Conservation (phyloP, 441 rosid species). For the Pelargonium citronellum region DNA sequence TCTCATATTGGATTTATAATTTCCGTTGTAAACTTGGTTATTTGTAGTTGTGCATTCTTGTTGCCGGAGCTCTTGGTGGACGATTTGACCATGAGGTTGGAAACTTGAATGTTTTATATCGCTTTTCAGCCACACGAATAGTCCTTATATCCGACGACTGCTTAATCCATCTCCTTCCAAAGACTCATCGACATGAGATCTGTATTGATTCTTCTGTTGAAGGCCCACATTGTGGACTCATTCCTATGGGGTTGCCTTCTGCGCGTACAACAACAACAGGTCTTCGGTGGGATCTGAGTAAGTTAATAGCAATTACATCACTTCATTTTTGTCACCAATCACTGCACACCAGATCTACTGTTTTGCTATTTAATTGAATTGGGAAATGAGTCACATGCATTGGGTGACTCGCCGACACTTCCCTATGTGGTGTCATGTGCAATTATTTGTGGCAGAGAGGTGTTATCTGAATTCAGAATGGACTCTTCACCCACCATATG, state of each 20-base stretch:
- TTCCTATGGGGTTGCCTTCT: slow-evolving; percentile 75
- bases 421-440: neutral
- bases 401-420: neutral
- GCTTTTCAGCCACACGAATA: slow-evolving; percentile 47
- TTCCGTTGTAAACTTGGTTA: slow-evolving; percentile 8
- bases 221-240: slow-evolving; percentile 88
- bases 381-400: neutral
- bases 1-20: no score
- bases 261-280: slow-evolving; percentile 69
- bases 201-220: slow-evolving; percentile 43
- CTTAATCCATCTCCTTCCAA: slow-evolving; percentile 74
- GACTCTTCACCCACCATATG: neutral
- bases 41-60: slow-evolving; percentile 71
- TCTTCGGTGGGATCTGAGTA: slow-evolving; percentile 84
- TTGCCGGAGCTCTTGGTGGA: slow-evolving; percentile 90
- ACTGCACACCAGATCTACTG: neutral
- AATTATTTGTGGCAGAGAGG: neutral
- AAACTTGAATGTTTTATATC: slow-evolving; percentile 64
- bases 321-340: neutral
- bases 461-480: neutral
- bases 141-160: slow-evolving; percentile 69
- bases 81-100: slow-evolving; percentile 94
- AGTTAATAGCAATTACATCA: slow-evolving; percentile 26
- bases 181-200: slow-evolving; percentile 57
- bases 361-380: neutral